A percentile compares a stretch with the other conserved stretches of the same genome.
Conservation (phyloP, 805 yeast species). For the Cyberlindnera euphorbiiphila region DNA sequence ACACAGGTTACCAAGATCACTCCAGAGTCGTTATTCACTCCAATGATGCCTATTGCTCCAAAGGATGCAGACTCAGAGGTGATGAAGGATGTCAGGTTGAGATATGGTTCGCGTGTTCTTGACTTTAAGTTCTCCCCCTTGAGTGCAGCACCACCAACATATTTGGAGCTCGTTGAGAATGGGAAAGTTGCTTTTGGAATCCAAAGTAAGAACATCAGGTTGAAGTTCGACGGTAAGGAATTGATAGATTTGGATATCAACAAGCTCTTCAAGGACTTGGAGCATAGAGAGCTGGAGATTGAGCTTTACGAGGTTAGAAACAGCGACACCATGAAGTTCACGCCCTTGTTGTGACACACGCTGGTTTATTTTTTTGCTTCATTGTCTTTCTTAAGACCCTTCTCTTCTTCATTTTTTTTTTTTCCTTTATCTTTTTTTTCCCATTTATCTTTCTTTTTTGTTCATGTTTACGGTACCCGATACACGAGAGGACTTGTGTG, state of each 20-base stretch:
- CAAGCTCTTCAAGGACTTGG: conserved; percentile 22
- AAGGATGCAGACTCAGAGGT: conserved; percentile 33
- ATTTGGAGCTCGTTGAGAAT: conserved; percentile 72
- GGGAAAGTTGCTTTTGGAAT: conserved; percentile 60
- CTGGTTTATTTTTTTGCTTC: not conserved
- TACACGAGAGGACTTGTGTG: not conserved
- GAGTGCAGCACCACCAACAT: conserved; percentile 76
- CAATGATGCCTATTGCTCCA: conserved; percentile 32
- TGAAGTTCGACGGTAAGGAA: conserved; percentile 18
- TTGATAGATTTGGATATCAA: conserved; percentile 17
- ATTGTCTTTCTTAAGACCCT: not conserved
- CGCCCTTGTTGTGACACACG: conserved; percentile 24
- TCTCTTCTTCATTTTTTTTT: not conserved
- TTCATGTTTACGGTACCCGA: conserved; percentile 2
- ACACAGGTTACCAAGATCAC: conserved; percentile 32
- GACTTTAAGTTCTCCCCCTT: conserved; percentile 62
- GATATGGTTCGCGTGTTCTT: conserved; percentile 51
- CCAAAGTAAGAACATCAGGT: conserved; percentile 18
- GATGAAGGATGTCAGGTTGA: conserved; percentile 40
- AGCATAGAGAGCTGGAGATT: conserved; percentile 9
- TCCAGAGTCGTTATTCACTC: conserved; percentile 23
- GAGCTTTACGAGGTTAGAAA: conserved; percentile 23
- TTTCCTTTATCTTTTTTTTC: not conserved
- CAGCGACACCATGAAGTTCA: conserved; percentile 18
- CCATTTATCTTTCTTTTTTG: not conserved